Percentiles rank a stretch among this genome's conserved stretches.
These are phyloP conservation scores for Chlamydomonas sphaeroides DNA, from an alignment of 139 green algal genomes.

Conservation along the genomic window DNA sequence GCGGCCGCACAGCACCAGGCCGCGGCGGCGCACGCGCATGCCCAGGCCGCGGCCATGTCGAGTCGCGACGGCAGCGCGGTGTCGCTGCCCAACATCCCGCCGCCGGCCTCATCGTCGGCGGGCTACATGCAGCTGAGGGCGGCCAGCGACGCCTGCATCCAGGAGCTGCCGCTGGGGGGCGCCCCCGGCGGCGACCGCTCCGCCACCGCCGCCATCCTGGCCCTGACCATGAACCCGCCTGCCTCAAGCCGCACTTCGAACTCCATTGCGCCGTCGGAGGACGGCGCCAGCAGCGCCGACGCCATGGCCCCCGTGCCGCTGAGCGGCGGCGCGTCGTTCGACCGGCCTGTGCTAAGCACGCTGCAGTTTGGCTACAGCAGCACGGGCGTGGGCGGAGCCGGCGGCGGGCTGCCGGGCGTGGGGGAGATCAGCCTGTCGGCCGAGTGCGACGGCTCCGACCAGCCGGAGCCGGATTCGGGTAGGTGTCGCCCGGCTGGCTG, in stretches of 20 bases:
- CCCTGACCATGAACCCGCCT: neutral
- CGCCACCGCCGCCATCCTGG: slow-evolving; percentile 13
- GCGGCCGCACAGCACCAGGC: neutral
- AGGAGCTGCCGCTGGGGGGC: neutral
- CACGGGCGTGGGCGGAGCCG: neutral
- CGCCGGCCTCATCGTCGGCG: no score
- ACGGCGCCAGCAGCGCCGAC: neutral
- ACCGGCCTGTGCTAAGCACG: neutral
- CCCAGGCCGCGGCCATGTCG: no score
- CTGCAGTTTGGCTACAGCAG: slow-evolving; percentile 3
- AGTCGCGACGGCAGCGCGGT: no score
- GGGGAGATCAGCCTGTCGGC: neutral
- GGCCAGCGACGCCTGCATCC: neutral
- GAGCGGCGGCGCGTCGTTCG: neutral
- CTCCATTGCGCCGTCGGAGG: slow-evolving; percentile 25
- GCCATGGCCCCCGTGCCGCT: neutral
- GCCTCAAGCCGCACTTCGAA: slow-evolving; percentile 2
- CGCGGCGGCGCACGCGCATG: no score
- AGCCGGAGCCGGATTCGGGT: neutral
- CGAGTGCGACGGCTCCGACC: neutral
- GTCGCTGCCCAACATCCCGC: neutral
- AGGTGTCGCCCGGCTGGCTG: no score
- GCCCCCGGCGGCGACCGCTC: neutral
- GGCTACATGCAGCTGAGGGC: no score
- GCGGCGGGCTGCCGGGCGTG: neutral